Percentiles rank a stretch among this genome's conserved stretches.
These are phyloP conservation scores for Gillenia trifoliata DNA, from an alignment of 306 rosid species.

Conservation along the genomic window DNA sequence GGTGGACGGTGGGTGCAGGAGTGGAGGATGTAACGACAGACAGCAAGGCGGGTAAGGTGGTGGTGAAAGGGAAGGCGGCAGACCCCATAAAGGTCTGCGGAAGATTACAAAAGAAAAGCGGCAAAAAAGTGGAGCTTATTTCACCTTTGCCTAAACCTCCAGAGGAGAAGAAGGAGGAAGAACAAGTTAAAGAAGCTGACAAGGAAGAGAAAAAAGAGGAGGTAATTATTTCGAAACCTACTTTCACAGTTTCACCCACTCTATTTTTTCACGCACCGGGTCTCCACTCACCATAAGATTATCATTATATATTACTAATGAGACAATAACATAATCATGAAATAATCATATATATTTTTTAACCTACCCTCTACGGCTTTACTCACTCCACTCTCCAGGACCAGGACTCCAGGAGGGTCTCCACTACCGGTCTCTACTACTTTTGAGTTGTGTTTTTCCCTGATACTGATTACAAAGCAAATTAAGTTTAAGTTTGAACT, in stretches of 20 bases:
- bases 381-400: background rate
- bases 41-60: slow-evolving; percentile 65
- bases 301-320: no score
- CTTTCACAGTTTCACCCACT: background rate
- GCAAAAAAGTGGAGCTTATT: slow-evolving; percentile 75
- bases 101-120: slow-evolving; percentile 88
- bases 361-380: background rate
- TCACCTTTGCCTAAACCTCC: slow-evolving; percentile 85
- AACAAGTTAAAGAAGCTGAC: slow-evolving; percentile 37
- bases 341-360: background rate
- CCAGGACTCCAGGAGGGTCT: no score
- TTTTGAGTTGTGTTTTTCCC: no score
- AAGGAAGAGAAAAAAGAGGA: slow-evolving; percentile 55
- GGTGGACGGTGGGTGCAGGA: slow-evolving; percentile 31
- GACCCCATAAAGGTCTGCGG: slow-evolving; percentile 83
- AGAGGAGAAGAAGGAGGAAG: slow-evolving; percentile 41
- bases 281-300: background rate
- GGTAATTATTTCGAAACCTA: slow-evolving; percentile 10
- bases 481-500: background rate
- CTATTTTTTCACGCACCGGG: background rate
- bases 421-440: no score
- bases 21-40: slow-evolving; percentile 80
- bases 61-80: slow-evolving; percentile 84
- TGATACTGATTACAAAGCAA: no score
- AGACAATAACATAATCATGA: background rate